phyloP scores from a whole-genome alignment of 2,329 filamentous ascomycete genomes.

The Orbilia brochopaga region DNA sequence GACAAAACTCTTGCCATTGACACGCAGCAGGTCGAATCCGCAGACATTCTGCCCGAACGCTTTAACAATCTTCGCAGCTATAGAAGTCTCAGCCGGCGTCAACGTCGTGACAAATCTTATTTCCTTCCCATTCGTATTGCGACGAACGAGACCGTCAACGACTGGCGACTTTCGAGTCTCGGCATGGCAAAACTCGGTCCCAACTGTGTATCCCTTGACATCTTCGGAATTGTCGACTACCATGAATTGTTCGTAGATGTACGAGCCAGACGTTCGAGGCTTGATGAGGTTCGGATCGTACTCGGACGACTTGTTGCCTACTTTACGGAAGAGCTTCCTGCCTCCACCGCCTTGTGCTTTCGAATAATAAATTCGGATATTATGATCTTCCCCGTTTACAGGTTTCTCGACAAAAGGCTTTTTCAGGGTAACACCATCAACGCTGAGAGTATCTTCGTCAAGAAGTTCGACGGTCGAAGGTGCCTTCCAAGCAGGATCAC shows the following conservation, averaged over 20 bases:
- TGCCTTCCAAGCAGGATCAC: conserved; percentile 59
- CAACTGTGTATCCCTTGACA: conserved; percentile 97
- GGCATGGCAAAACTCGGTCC: conserved; percentile 88
- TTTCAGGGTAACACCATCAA: conserved; percentile 79
- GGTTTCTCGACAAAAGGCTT: conserved; percentile 99
- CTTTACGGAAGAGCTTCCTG: conserved; percentile 89
- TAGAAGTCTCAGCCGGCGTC: conserved; percentile 77
- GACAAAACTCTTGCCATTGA: conserved; percentile 88
- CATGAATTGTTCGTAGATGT: conserved; percentile 96
- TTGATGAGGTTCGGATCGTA: conserved; percentile 77
- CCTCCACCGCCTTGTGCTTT: conserved; percentile 85
- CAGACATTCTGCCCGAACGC: conserved; percentile 95
- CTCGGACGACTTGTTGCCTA: conserved; percentile 98
- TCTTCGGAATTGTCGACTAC: conserved; percentile 96
- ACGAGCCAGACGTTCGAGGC: conserved; percentile 81
- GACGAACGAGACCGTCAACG: conserved; percentile 91
- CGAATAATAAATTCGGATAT: conserved; percentile 97
- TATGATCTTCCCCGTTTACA: conserved; percentile 97
- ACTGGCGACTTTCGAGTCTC: conserved; percentile 97
- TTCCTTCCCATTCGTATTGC: conserved; percentile 97
- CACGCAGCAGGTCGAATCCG: conserved; percentile 90
- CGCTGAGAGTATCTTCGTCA: conserved; percentile 82
- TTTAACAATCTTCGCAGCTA: conserved; percentile 86
- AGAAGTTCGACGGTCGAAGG: conserved; percentile 81
- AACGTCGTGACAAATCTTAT: conserved; percentile 91